A percentile compares a stretch with the other conserved stretches of the same genome.
phyloP scores from a whole-genome alignment of 441 rosid species.

The Aleurites moluccanus region DNA sequence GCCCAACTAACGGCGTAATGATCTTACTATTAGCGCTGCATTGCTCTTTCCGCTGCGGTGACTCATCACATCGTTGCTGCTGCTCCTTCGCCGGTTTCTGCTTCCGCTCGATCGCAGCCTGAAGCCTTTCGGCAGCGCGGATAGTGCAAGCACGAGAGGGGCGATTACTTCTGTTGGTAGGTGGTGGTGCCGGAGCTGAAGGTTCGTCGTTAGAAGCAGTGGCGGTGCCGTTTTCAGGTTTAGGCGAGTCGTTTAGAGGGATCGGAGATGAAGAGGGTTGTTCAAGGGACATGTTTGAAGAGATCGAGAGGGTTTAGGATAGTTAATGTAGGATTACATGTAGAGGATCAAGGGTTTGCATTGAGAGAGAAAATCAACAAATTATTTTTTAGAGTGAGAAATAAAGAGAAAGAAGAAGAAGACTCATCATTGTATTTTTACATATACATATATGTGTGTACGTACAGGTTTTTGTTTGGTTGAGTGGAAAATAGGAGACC shows the following conservation, averaged over 20 bases:
- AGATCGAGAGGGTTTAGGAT: slow-evolving; percentile 37
- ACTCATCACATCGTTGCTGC: slow-evolving; percentile 36
- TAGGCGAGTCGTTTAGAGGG: slow-evolving; percentile 33
- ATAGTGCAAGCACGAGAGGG: slow-evolving; percentile 96
- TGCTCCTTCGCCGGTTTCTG: slow-evolving; percentile 37
- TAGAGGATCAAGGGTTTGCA: slow-evolving; percentile 47
- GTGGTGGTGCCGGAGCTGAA: slow-evolving; percentile 23
- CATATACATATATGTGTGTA: not conserved
- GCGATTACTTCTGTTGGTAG: slow-evolving; percentile 59
- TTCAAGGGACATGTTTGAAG: slow-evolving; percentile 48
- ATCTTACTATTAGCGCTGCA: slow-evolving; percentile 57
- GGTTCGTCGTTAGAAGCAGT: slow-evolving; percentile 31
- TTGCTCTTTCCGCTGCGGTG: slow-evolving; percentile 45
- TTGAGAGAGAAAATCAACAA: slow-evolving; percentile 1
- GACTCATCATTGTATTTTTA: slow-evolving; percentile 27
- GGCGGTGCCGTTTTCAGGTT: slow-evolving; percentile 27
- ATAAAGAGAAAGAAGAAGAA: slow-evolving; percentile 16
- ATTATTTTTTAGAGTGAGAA: slow-evolving; percentile 23
- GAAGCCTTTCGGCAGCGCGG: slow-evolving; percentile 50
- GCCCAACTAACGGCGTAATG: slow-evolving; percentile 66
- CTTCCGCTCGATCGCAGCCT: slow-evolving; percentile 39
- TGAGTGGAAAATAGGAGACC: slow-evolving; percentile 17
- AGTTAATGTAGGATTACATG: slow-evolving; percentile 40
- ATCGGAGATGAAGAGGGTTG: slow-evolving; percentile 61
- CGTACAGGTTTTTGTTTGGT: slow-evolving; percentile 7